Percentiles rank a stretch among this genome's conserved stretches.
These are phyloP conservation scores for Asterochloris erici DNA, from an alignment of 139 green algal species.

Conservation along the genomic window DNA sequence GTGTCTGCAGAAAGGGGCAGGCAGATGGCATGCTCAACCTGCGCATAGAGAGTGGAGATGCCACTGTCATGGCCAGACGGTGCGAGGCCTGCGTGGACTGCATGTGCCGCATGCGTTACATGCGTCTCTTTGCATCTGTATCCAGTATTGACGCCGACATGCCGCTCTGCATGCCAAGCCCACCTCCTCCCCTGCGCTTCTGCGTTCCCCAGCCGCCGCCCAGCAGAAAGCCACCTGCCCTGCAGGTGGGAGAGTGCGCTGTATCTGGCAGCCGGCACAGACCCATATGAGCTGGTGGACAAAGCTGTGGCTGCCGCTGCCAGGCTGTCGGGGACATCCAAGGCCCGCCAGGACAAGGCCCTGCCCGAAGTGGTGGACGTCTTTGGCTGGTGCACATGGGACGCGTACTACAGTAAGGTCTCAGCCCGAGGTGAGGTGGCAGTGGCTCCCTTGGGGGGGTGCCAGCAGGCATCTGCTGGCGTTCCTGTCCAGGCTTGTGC, in stretches of 20 bases:
- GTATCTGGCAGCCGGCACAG: slow-evolving; percentile 34
- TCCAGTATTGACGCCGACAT: neutral
- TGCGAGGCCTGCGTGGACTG: too few species aligned
- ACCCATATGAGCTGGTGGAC: slow-evolving; percentile 59
- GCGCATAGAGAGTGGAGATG: slow-evolving; percentile 71
- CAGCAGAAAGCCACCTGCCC: neutral
- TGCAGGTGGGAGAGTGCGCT: slow-evolving; percentile 33
- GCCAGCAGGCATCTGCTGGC: too few species aligned
- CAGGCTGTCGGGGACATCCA: slow-evolving; percentile 58
- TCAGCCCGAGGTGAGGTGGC: slow-evolving; percentile 50
- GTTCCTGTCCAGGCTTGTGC: too few species aligned
- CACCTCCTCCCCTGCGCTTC: too few species aligned
- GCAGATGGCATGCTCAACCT: slow-evolving; percentile 50
- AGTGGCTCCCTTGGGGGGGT: too few species aligned
- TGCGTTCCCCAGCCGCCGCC: too few species aligned
- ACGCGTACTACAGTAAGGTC: slow-evolving; percentile 92
- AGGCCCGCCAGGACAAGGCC: slow-evolving; percentile 54
- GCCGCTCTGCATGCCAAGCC: neutral
- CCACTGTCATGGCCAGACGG: slow-evolving; percentile 24
- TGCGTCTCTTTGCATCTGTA: too few species aligned
- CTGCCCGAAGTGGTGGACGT: slow-evolving; percentile 72
- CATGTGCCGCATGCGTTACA: too few species aligned
- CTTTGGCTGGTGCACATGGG: slow-evolving; percentile 93
- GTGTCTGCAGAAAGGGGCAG: neutral
- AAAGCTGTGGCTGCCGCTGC: slow-evolving; percentile 61